A percentile compares a stretch with the other conserved stretches of the same genome.
These are phyloP conservation scores for Rhizopus microsporus DNA, from an alignment of 371 early-diverging fungal species.

Conservation along the genomic window DNA sequence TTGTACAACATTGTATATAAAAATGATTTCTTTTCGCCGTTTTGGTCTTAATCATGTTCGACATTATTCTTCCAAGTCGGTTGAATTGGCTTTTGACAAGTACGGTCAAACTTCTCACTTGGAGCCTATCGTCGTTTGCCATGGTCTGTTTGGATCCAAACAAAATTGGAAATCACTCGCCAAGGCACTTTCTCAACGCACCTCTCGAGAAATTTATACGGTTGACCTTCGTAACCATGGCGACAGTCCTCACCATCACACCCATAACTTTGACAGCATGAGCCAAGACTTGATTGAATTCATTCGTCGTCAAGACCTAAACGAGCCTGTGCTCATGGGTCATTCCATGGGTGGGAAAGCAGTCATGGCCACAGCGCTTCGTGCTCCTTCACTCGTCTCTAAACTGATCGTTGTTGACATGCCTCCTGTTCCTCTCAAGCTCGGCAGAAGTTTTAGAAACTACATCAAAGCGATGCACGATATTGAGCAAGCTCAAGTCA, in stretches of 20 bases:
- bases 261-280: constrained; percentile 81
- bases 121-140: constrained; percentile 70
- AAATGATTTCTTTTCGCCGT: no score
- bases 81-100: constrained; percentile 29
- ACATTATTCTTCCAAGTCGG: constrained; percentile 10
- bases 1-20: no score
- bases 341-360: constrained; percentile 97
- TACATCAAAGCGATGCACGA: constrained; percentile 72
- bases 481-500: constrained; percentile 59
- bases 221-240: constrained; percentile 94
- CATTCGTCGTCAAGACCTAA: constrained; percentile 55
- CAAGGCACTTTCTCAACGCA: constrained; percentile 64
- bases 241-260: constrained; percentile 73
- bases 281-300: constrained; percentile 73
- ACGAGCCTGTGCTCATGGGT: constrained; percentile 70
- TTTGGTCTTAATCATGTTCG: constrained; percentile 3
- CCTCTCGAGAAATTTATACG: constrained; percentile 65
- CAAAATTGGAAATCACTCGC: constrained; percentile 92
- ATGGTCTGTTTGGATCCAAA: constrained; percentile 94
- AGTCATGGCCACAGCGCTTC: constrained; percentile 80
- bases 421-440: constrained; percentile 63
- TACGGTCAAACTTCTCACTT: constrained; percentile 13
- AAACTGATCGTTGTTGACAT: constrained; percentile 87
- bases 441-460: constrained; percentile 56
- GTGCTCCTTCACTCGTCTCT: constrained; percentile 53